A percentile compares a stretch with the other conserved stretches of the same genome.
These are phyloP conservation scores for Aegilops umbellulata DNA, from an alignment of 176 grass and related monocot genomes.

Conservation along the genomic window DNA sequence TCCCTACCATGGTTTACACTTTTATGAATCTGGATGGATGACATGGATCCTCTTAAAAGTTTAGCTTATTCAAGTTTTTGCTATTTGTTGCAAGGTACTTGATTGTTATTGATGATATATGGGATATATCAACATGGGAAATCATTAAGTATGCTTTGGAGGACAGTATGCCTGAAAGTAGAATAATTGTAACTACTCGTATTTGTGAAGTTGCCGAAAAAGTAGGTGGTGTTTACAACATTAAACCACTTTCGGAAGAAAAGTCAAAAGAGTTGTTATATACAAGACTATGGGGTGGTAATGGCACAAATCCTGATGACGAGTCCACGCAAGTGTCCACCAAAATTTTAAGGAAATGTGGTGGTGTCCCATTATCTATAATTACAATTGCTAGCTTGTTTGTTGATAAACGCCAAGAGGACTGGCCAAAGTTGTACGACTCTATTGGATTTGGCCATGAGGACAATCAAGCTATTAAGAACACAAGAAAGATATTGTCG, in stretches of 20 bases:
- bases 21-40: background rate
- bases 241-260: background rate
- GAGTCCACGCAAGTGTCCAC: too few species aligned
- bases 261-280: background rate
- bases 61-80: background rate
- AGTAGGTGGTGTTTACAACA: background rate
- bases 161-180: background rate
- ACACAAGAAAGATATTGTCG: too few species aligned
- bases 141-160: background rate
- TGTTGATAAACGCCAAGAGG: too few species aligned
- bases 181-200: background rate
- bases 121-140: background rate
- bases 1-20: background rate
- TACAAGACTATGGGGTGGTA: background rate
- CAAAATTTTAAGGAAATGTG: too few species aligned
- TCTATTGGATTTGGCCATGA: too few species aligned
- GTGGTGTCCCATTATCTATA: too few species aligned
- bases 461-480: too few species aligned
- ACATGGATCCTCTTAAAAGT: background rate
- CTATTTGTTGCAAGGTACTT: background rate
- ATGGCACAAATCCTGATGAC: too few species aligned
- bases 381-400: too few species aligned
- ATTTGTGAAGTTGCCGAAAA: background rate
- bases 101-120: background rate
- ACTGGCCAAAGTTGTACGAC: too few species aligned